phyloP scores from a whole-genome alignment of 768 basidiomycete genomes.

The Paxillus rubicundulus region DNA sequence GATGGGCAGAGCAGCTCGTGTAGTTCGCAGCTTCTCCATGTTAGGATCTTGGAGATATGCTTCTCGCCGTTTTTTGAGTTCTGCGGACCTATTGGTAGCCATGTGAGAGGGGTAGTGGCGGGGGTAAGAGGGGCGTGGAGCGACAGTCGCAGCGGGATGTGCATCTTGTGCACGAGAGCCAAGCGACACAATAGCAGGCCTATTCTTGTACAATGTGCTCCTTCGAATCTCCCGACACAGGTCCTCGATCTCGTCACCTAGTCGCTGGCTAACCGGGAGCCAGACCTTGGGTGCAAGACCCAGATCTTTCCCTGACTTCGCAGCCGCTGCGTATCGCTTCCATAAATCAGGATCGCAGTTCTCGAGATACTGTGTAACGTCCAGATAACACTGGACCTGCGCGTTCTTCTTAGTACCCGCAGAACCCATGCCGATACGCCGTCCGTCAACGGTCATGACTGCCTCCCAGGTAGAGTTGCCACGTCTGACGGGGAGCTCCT shows the following conservation, averaged over 20 bases:
- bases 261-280: slow-evolving; percentile 58
- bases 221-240: slow-evolving; percentile 64
- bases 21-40: slow-evolving; percentile 63
- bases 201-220: slow-evolving; percentile 63
- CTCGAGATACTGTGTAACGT: slow-evolving; percentile 85
- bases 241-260: slow-evolving; percentile 71
- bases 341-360: slow-evolving; percentile 80
- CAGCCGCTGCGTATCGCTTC: slow-evolving; percentile 61
- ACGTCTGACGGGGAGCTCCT: slow-evolving; percentile 28
- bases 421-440: slow-evolving; percentile 79
- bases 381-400: slow-evolving; percentile 72
- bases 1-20: slow-evolving; percentile 72
- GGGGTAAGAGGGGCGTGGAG: slow-evolving; percentile 17
- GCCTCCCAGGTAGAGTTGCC: slow-evolving; percentile 57
- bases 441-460: slow-evolving; percentile 70
- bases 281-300: slow-evolving; percentile 68
- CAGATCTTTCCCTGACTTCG: slow-evolving; percentile 63
- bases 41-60: slow-evolving; percentile 59
- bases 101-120: slow-evolving; percentile 30
- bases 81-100: slow-evolving; percentile 53
- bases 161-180: slow-evolving; percentile 1
- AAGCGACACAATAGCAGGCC: slow-evolving; percentile 40
- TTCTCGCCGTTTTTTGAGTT: slow-evolving; percentile 51
- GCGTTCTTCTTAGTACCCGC: slow-evolving; percentile 71
- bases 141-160: slow-evolving; percentile 1